Evolutionary conservation across 202 grass and related monocot species (phyloP).

Genomic region (Musa balbisiana): DNA sequence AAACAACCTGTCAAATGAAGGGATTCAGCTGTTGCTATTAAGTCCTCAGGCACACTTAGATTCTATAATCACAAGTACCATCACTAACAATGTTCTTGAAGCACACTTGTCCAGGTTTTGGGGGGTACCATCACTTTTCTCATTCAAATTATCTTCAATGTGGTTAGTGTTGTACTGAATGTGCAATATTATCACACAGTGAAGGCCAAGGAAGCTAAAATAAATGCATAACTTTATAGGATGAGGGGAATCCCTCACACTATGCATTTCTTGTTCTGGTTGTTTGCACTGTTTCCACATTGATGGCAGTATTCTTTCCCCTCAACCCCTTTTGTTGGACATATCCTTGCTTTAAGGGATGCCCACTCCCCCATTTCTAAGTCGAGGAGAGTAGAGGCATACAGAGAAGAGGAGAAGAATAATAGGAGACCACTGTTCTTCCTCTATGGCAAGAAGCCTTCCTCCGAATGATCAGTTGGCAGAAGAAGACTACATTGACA

Average conservation of each 20-base stretch:
- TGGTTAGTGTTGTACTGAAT: conserved; percentile 25
- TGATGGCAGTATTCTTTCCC: neutral
- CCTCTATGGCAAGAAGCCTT: conserved; percentile 46
- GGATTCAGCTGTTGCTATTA: conserved; percentile 1
- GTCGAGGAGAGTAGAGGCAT: conserved; percentile 33
- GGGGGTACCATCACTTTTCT: conserved; percentile 38
- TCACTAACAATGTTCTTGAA: neutral
- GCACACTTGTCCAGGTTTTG: conserved; percentile 67
- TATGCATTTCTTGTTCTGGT: too few relatives aligned
- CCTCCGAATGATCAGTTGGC: conserved; percentile 47
- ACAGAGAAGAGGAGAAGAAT: conserved; percentile 30
- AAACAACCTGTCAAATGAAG: too few relatives aligned
- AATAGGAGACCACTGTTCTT: neutral
- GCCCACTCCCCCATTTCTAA: conserved; percentile 39
- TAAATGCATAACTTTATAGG: conserved; percentile 23
- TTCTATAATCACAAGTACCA: conserved; percentile 37
- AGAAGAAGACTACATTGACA: conserved; percentile 95
- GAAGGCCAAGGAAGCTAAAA: conserved; percentile 15
- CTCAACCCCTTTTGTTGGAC: neutral
- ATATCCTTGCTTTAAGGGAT: conserved; percentile 59
- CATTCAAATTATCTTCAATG: conserved; percentile 24
- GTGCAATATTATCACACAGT: conserved; percentile 16
- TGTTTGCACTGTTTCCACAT: too few relatives aligned
- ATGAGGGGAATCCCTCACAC: neutral
- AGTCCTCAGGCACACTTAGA: conserved; percentile 37